Percentiles rank a stretch among this genome's conserved stretches.
These are phyloP conservation scores for Aspergillus glaucus DNA, from an alignment of 2,329 filamentous ascomycete species.

Conservation along the genomic window DNA sequence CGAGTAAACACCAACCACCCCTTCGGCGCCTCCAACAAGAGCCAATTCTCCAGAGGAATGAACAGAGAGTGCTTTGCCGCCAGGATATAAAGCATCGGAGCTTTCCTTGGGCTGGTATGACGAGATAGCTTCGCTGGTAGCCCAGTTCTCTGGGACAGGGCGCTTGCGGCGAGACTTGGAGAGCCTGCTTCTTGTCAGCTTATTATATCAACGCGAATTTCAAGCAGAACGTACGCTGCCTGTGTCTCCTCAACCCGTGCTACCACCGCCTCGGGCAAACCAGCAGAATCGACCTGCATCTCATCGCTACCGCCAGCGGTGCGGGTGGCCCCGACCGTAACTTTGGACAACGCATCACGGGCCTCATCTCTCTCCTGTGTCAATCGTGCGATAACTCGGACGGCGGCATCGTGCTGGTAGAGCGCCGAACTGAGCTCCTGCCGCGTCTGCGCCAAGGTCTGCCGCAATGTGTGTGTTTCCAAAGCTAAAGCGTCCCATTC, in stretches of 20 bases:
- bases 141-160: conserved; percentile 78
- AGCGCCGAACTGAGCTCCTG: conserved; percentile 90
- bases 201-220: conserved; percentile 4
- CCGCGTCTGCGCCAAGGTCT: conserved; percentile 81
- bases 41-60: conserved; percentile 59
- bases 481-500: conserved; percentile 95
- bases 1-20: conserved; percentile 71
- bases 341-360: conserved; percentile 76
- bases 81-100: conserved; percentile 55
- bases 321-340: conserved; percentile 61
- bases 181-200: conserved; percentile 50
- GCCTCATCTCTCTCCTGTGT: conserved; percentile 91
- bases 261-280: conserved; percentile 64
- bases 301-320: conserved; percentile 55
- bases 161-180: conserved; percentile 88
- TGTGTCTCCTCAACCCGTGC: conserved; percentile 75
- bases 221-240: conserved; percentile 55
- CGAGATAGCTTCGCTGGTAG: conserved; percentile 64
- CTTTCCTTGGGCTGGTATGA: conserved; percentile 49
- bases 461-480: conserved; percentile 84
- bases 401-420: conserved; percentile 96
- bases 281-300: conserved; percentile 86
- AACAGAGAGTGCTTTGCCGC: conserved; percentile 52
- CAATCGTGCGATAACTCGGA: conserved; percentile 84
- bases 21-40: conserved; percentile 68